A percentile compares a stretch with the other conserved stretches of the same genome.
phyloP scores from a whole-genome alignment of 2,329 filamentous ascomycete species.

The Dothistroma pini region DNA sequence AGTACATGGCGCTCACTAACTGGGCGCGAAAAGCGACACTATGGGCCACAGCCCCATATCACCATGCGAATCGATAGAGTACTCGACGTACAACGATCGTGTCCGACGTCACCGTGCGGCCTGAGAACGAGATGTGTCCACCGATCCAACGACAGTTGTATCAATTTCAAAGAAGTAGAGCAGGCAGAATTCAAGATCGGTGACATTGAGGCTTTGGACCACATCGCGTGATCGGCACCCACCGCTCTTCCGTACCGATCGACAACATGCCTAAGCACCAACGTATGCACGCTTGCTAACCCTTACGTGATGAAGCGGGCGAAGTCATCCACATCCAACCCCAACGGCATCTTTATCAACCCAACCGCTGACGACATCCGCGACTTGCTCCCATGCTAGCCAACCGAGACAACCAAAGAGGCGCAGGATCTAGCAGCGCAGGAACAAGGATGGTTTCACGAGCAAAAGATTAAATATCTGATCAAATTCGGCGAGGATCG shows the following conservation, averaged over 20 bases:
- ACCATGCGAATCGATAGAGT: neutral
- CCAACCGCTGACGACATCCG: neutral
- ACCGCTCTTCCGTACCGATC: slow-evolving; percentile 1
- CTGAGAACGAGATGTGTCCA: neutral
- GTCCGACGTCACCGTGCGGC: neutral
- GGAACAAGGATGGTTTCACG: slow-evolving; percentile 3
- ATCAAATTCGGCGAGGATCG: slow-evolving; percentile 7
- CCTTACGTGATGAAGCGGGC: slow-evolving; percentile 4
- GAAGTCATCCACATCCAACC: neutral
- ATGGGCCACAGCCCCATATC: neutral
- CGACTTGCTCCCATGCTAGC: neutral
- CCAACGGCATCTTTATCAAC: neutral
- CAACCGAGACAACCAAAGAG: neutral
- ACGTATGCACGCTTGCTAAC: neutral
- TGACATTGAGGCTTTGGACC: slow-evolving; percentile 7
- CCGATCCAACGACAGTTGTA: too few relatives aligned
- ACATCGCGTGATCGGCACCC: neutral
- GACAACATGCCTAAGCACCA: slow-evolving; percentile 1
- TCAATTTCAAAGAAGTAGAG: slow-evolving; percentile 1
- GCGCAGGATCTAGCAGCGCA: neutral
- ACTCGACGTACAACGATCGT: neutral
- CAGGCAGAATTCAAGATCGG: slow-evolving; percentile 9
- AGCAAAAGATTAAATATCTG: slow-evolving; percentile 1
- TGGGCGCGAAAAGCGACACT: neutral
- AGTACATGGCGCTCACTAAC: neutral